Conservation (phyloP, 1,139 yeast genomes). For the Zhuliangozyma blackwelliae region DNA sequence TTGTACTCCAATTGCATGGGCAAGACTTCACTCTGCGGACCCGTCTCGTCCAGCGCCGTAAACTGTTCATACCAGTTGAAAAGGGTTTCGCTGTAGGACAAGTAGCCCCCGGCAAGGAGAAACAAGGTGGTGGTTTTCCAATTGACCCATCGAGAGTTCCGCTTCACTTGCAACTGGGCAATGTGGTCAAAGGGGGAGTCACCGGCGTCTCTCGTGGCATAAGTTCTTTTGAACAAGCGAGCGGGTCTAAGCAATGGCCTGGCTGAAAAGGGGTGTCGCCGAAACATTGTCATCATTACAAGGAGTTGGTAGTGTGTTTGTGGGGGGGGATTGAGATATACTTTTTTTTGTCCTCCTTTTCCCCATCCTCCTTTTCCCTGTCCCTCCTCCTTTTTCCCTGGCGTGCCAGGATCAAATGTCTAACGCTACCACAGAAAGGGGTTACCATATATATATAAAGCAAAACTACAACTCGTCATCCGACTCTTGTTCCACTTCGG, state of each 20-base stretch:
- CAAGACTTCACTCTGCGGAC: constrained; percentile 13
- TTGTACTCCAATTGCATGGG: constrained; percentile 39
- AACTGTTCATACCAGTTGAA: constrained; percentile 30
- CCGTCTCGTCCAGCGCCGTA: constrained; percentile 23
- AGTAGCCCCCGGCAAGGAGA: constrained; percentile 24
- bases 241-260: too few relatives aligned
- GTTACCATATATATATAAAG: too few relatives aligned
- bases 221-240: constrained; percentile 2
- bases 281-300: too few relatives aligned
- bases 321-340: too few relatives aligned
- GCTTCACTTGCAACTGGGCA: constrained; percentile 17
- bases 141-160: constrained; percentile 20
- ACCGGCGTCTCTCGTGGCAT: constrained; percentile 26
- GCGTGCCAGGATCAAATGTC: too few relatives aligned
- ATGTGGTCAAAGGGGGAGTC: constrained; percentile 37
- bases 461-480: not conserved
- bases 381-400: too few relatives aligned
- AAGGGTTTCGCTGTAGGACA: constrained; percentile 34
- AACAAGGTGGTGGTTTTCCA: constrained; percentile 31
- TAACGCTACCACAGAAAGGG: too few relatives aligned
- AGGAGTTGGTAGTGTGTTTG: too few relatives aligned
- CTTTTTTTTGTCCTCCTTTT: too few relatives aligned
- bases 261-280: too few relatives aligned
- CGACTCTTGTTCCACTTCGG: constrained; percentile 1
- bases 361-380: too few relatives aligned